Evolutionary conservation across 352 stramenopile genomes (phyloP), one percentile per base, ranked within the genome.

Genomic region (Phytopythium ostracodes): DNA sequence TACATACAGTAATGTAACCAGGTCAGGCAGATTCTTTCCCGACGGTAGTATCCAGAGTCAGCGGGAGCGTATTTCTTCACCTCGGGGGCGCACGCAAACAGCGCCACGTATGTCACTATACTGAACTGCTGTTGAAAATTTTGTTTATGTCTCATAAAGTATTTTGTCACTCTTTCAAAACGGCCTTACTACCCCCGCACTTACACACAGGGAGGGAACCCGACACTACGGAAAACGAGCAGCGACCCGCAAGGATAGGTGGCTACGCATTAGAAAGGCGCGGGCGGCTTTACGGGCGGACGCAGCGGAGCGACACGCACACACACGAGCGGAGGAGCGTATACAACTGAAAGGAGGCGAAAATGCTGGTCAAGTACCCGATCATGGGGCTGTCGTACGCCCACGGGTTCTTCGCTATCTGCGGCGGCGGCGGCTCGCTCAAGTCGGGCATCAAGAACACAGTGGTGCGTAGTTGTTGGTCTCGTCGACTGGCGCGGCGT

Each of bases 361-460:
- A 12, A 22, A 94, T 94, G 83, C 71, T 83, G 53, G 84, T 93
- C 67, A 90, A 88, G 66, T 94, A 92, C 64, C 85, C 85, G 31
- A 91, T 94, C 66, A 88, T 94, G 73, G 85, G 84, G 57, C 73
- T 94, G 2, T 90, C 81, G 38, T 88, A 90, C 64, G 80, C 77
- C 62, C 81, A 71, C 57, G 72, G 81, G 15, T 75, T 79, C 63
- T 87, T 93, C 29, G 86, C 84, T 17, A 92, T 95, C 67, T 93
- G 86, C 65, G 86, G 86, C 31, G 86, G 86, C 52, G 86, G 86
- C 57, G 86, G 86, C 22, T 93, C 82, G 27, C 77, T 92, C 56
- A 91, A 86, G 70, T 92, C 84, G 14, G 86, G 86, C 59, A 92
- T 95, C 62, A 88, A 88, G 47, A 95, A 95, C 73, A 95, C 82